A percentile compares a stretch with the other conserved stretches of the same genome.
phyloP scores from a whole-genome alignment of 495 filamentous ascomycete genomes.

The Penicillium silybi region DNA sequence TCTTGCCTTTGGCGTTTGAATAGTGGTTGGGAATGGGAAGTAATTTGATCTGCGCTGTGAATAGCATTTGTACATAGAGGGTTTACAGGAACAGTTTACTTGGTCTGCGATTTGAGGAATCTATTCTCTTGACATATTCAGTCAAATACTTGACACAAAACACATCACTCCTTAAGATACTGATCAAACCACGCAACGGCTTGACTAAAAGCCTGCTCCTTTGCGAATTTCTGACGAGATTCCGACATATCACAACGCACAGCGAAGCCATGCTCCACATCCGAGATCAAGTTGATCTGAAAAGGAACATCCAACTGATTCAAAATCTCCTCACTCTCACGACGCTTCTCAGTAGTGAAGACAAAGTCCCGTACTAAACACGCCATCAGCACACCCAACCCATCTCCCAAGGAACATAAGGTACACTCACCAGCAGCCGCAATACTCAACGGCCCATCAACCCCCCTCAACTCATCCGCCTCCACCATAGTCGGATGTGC shows the following conservation, averaged over 20 bases:
- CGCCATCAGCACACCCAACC: background rate
- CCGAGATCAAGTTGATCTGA: conserved; percentile 68
- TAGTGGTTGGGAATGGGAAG: background rate
- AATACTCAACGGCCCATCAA: conserved; percentile 66
- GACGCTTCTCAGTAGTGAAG: conserved; percentile 63
- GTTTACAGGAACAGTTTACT: background rate
- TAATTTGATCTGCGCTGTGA: background rate
- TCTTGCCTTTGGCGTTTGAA: conserved; percentile 26
- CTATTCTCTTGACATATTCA: no score
- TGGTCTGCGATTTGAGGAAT: background rate
- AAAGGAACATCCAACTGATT: conserved; percentile 54
- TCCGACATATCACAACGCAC: conserved; percentile 56
- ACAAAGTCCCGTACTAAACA: conserved; percentile 26
- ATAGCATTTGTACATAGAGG: background rate
- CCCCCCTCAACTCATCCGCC: conserved; percentile 60
- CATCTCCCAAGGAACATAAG: background rate
- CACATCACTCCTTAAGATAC: conserved; percentile 12
- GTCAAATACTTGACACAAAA: no score
- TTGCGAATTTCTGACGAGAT: conserved; percentile 58
- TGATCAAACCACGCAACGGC: conserved; percentile 69
- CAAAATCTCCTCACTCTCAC: conserved; percentile 48
- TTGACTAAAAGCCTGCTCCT: conserved; percentile 72
- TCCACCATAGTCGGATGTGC: conserved; percentile 74
- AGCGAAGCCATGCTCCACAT: conserved; percentile 68
- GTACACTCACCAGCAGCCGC: conserved; percentile 52